These are phyloP conservation scores for Eudorina sp. DNA, from an alignment of 139 green algal genomes.

Conservation along the genomic window DNA sequence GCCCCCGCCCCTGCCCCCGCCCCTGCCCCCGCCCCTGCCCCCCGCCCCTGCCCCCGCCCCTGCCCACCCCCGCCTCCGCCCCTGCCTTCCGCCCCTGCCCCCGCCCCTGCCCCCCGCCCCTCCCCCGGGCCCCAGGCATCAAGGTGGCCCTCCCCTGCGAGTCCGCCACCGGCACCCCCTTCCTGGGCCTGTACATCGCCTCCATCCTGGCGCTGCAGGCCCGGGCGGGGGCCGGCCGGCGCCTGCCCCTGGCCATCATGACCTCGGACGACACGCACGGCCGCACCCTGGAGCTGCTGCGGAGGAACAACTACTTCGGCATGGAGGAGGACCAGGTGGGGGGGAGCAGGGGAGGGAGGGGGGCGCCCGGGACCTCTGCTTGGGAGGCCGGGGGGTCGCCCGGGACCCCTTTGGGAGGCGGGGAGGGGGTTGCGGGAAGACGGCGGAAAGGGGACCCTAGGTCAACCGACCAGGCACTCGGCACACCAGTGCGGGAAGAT, in stretches of 20 bases:
- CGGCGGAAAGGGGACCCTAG: too few relatives aligned
- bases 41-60: too few relatives aligned
- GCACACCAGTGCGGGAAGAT: too few relatives aligned
- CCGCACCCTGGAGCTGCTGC: constrained; percentile 85
- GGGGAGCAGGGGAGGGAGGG: neutral
- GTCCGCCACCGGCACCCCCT: constrained; percentile 80
- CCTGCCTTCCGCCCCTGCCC: too few relatives aligned
- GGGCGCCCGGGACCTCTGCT: neutral
- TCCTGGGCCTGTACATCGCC: constrained; percentile 93
- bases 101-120: neutral
- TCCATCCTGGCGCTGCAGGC: constrained; percentile 92
- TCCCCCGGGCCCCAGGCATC: constrained; percentile 40
- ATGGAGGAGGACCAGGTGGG: constrained; percentile 77
- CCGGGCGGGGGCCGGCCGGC: constrained; percentile 29
- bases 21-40: too few relatives aligned
- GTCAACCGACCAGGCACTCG: too few relatives aligned
- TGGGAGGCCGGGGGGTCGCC: too few relatives aligned
- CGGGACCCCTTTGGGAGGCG: neutral
- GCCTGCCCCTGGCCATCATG: constrained; percentile 97
- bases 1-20: too few relatives aligned
- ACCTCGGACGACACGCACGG: constrained; percentile 97
- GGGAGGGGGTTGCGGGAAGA: neutral
- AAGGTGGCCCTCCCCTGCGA: constrained; percentile 90
- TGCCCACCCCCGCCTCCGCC: neutral
- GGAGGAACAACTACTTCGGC: constrained; percentile 92